Conservation (phyloP, 2,329 filamentous ascomycete species). For the Ilyonectria destructans region DNA sequence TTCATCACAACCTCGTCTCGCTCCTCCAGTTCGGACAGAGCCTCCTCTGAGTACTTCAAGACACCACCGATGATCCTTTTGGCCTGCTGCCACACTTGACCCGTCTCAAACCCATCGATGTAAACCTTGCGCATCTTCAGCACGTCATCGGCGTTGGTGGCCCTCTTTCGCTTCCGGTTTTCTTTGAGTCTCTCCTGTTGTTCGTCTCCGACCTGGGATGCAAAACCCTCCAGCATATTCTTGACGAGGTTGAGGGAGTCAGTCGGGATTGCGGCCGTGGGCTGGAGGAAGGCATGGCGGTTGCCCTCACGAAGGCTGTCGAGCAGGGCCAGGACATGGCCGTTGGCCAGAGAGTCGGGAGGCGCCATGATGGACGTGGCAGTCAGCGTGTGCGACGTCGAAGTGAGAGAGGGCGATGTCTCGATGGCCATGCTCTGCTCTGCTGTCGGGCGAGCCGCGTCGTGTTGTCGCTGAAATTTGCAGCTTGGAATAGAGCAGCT, state of each 20-base stretch:
- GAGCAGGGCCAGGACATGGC: slow-evolving; percentile 67
- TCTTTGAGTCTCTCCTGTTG: slow-evolving; percentile 80
- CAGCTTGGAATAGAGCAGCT: slow-evolving; percentile 24
- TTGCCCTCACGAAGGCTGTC: slow-evolving; percentile 71
- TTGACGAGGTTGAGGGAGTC: slow-evolving; percentile 85
- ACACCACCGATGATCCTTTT: slow-evolving; percentile 81
- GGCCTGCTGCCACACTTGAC: slow-evolving; percentile 96
- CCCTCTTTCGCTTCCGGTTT: slow-evolving; percentile 84
- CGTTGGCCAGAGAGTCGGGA: slow-evolving; percentile 54
- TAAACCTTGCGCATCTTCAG: slow-evolving; percentile 88
- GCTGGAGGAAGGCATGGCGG: slow-evolving; percentile 85
- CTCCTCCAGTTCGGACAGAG: slow-evolving; percentile 67
- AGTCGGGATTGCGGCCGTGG: slow-evolving; percentile 76
- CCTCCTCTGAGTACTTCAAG: slow-evolving; percentile 64
- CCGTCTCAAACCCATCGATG: slow-evolving; percentile 87
- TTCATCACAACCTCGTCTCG: slow-evolving; percentile 61
- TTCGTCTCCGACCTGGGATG: slow-evolving; percentile 79
- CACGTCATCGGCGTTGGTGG: slow-evolving; percentile 66
- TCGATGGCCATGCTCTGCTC: slow-evolving; percentile 55
- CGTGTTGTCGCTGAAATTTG: slow-evolving; percentile 34
- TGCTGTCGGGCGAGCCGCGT: slow-evolving; percentile 15
- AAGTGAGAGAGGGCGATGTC: slow-evolving; percentile 74
- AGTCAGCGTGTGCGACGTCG: slow-evolving; percentile 76
- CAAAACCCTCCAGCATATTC: slow-evolving; percentile 83
- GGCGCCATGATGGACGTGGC: slow-evolving; percentile 63